Base-by-base conservation (phyloP, 2,329 filamentous ascomycete genomes). In the Sclerotinia glacialis region DNA sequence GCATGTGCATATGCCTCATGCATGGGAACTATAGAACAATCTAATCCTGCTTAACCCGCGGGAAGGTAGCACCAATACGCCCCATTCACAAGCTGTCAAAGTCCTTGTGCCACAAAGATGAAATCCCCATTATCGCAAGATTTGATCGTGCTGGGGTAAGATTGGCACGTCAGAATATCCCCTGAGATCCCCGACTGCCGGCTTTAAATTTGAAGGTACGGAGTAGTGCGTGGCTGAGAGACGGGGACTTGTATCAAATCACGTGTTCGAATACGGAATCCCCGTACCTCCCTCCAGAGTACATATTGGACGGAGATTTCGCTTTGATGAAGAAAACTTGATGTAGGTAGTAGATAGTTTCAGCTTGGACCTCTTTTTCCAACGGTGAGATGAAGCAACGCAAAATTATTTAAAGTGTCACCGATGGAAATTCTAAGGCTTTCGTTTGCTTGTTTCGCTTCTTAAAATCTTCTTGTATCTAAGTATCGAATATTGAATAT, bases 321-420 rank as follows among this genome's bases (percentile, higher is more conserved):
- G 56, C 56, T 47, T 47, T 60, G 56, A 60, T 46, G 21, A 46
- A 40, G 6, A 11, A 46, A 46, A 34, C 9, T 21, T 46, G 40
- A 58, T 44, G 16, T 40, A 40, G 8, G 37, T 55, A 55, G 16
- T 55, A 55, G 53, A 9, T 40, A 55, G 53, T 55, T 55, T 55
- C 56, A 60, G 56, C 56, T 47, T 47, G 42, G 42, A 26, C 42
- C 56, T 47, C 56, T 60, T 40, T 11, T 56, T 21, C 11, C 42
- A 60, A 60, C 56, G 56, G 56, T 60, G 56, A 60, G 56, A 60
- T 60, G 28, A 60, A 47, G 56, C 56, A 60, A 23, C 12, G 7
- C 56, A 60, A 34, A 37, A 47, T 16, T 34, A 23, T 11, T 40
- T 7, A 55, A 54, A 23, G 21, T 5, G 37, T 37, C 21, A 23